phyloP scores from a whole-genome alignment of 179 eudicot species.

The Beta macrorhiza region DNA sequence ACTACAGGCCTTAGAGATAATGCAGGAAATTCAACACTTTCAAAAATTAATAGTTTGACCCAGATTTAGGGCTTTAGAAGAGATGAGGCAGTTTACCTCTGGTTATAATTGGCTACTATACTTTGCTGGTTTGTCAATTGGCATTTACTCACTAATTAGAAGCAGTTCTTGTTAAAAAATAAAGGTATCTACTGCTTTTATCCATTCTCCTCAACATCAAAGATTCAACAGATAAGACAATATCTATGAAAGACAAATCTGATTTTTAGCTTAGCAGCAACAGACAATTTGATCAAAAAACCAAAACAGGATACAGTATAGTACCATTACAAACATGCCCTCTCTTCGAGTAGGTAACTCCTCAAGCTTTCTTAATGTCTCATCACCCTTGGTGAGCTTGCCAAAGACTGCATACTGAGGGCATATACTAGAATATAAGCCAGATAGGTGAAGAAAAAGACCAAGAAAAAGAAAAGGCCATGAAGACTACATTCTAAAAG shows the following conservation, averaged over 20 bases:
- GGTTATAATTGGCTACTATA: background rate
- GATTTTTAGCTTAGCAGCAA: too few relatives aligned
- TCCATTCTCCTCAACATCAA: background rate
- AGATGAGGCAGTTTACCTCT: background rate
- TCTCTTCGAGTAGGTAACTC: conserved; percentile 79
- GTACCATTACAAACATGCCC: conserved; percentile 96
- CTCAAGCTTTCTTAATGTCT: conserved; percentile 84
- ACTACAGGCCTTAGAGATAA: background rate
- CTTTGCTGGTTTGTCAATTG: background rate
- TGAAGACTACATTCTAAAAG: background rate
- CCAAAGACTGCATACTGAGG: conserved; percentile 92
- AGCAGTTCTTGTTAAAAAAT: background rate
- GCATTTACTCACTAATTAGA: background rate
- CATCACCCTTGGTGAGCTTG: conserved; percentile 87
- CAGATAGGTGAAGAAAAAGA: background rate
- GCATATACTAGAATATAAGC: conserved; percentile 10
- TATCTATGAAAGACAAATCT: background rate
- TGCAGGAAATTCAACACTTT: conserved; percentile 1
- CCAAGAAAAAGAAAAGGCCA: background rate
- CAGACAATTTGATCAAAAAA: conserved; percentile 10
- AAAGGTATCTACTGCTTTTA: background rate
- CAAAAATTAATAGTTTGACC: background rate
- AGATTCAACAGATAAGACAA: background rate
- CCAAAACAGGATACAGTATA: conserved; percentile 13
- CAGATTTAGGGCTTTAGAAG: background rate